Evolutionary conservation across 2,329 filamentous ascomycete species (phyloP).

Genomic region (Scedosporium aurantiacum): DNA sequence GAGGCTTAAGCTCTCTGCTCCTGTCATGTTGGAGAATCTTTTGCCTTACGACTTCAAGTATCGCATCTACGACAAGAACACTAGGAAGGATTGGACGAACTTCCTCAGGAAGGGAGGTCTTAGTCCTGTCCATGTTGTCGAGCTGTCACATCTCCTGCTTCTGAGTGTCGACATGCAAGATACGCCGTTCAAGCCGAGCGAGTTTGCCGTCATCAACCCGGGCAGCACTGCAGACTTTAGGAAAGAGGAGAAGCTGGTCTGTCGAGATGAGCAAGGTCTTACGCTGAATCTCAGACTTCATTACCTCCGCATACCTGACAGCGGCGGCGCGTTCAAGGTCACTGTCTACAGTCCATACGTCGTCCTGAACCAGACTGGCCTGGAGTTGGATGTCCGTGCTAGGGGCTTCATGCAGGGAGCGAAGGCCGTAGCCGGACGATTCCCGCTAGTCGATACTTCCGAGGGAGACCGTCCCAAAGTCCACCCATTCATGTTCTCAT

Average conservation of each 20-base stretch:
- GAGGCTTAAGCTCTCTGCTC: constrained; percentile 82
- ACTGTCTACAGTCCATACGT: constrained; percentile 93
- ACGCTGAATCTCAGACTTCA: constrained; percentile 75
- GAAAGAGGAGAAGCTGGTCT: constrained; percentile 64
- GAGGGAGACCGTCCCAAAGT: constrained; percentile 56
- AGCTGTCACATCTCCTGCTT: constrained; percentile 83
- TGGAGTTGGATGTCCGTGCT: constrained; percentile 77
- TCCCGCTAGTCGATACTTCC: constrained; percentile 38
- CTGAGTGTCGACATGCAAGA: constrained; percentile 96
- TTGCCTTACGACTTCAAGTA: constrained; percentile 99
- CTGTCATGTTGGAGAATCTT: constrained; percentile 87
- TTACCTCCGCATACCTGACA: constrained; percentile 82
- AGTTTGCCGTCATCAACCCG: constrained; percentile 94
- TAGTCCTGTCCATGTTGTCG: constrained; percentile 93
- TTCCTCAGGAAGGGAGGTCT: constrained; percentile 93
- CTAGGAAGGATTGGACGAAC: constrained; percentile 97
- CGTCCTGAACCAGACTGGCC: constrained; percentile 86
- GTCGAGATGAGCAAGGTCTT: constrained; percentile 77
- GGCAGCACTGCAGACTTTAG: constrained; percentile 79
- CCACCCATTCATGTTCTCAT: constrained; percentile 93
- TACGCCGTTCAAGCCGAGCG: constrained; percentile 85
- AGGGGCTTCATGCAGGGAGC: constrained; percentile 82
- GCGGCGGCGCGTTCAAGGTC: constrained; percentile 91
- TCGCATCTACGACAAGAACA: constrained; percentile 96
- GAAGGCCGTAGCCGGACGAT: constrained; percentile 73